Conservation (phyloP, 2,329 filamentous ascomycete genomes). For the Sarocladium oryzae region DNA sequence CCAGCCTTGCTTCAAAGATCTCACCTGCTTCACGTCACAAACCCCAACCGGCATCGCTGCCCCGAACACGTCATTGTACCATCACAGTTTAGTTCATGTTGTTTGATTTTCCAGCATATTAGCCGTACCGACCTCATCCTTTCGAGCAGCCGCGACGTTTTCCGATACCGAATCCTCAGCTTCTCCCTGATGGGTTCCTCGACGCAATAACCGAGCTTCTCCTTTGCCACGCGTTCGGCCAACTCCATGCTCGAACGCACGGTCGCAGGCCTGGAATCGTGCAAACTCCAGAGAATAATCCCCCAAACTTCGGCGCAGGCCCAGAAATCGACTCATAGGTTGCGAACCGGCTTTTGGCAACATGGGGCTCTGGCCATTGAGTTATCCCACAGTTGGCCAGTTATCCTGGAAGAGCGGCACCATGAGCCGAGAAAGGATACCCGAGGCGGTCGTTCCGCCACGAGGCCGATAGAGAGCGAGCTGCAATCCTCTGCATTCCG, state of each 20-base stretch:
- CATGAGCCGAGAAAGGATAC: neutral
- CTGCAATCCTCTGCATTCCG: constrained; percentile 42
- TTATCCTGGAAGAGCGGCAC: neutral
- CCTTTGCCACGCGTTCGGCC: constrained; percentile 1
- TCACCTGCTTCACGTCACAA: neutral
- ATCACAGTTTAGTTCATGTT: too few relatives aligned
- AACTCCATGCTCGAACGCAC: constrained; percentile 51
- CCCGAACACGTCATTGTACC: too few relatives aligned
- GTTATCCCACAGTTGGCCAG: constrained; percentile 34
- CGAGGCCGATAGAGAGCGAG: constrained; percentile 19
- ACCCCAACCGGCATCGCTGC: too few relatives aligned
- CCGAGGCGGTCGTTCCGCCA: constrained; percentile 7
- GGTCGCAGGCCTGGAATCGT: constrained; percentile 48
- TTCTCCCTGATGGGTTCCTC: constrained; percentile 8
- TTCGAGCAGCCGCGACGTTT: neutral
- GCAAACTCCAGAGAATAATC: constrained; percentile 46
- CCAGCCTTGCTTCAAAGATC: neutral
- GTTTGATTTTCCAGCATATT: neutral
- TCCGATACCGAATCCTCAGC: neutral
- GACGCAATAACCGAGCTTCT: neutral
- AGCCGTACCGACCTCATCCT: neutral
- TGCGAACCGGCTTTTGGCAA: constrained; percentile 48
- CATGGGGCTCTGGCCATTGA: constrained; percentile 46
- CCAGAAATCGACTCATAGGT: constrained; percentile 31
- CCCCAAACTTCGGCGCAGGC: constrained; percentile 29